Evolutionary conservation across 768 basidiomycete genomes (phyloP), one percentile per base, ranked within the genome.

Genomic region (Lanmaoa rubissima): DNA sequence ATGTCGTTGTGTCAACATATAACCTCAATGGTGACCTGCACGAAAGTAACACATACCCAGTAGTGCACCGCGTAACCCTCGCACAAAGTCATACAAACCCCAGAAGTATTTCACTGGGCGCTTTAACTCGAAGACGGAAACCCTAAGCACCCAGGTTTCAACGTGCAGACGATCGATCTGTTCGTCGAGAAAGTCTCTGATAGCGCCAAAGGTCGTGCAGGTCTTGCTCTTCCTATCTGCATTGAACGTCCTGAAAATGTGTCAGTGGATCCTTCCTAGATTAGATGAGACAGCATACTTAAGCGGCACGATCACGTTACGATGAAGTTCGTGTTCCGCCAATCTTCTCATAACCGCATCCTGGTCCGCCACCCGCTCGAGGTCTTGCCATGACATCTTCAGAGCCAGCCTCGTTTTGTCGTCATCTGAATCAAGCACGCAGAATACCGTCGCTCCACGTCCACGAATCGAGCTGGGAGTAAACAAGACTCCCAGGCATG

Each of bases 21-120:
- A 28, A 28, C 28, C 28, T 6, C 28, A 28, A 28, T 28, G 28
- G 28, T 28, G 28, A 28, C 6, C 28, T 28, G 28, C 28, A 3
- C 28, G 28, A 28, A 28, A 28, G 28, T 28, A 28, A 28, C 28
- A 28, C 50, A 16, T 28, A 65, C 65, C 63, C 13, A 57, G 26
- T 1, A 66, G 19, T 0, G 61, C 54, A 5, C 65, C 65, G 4
- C 57, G 43, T 9, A 61, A 34, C 2, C 58, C 62, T 34, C 53
- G 63, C 4, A 64, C 58, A 41, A 65, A 65, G 17, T 61, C 64
- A 24, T 65, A 58, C 7, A 64, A 32, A 0, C 60, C 51, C 60
- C 62, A 61, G 21, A 65, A 64, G 17, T 53, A 64, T 16, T 39
- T 32, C 21, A 63, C 60, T 0, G 54, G 62, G 0, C 57, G 54